Evolutionary conservation across 179 eudicot species (phyloP).

Genomic region (Beta corolliflora): DNA sequence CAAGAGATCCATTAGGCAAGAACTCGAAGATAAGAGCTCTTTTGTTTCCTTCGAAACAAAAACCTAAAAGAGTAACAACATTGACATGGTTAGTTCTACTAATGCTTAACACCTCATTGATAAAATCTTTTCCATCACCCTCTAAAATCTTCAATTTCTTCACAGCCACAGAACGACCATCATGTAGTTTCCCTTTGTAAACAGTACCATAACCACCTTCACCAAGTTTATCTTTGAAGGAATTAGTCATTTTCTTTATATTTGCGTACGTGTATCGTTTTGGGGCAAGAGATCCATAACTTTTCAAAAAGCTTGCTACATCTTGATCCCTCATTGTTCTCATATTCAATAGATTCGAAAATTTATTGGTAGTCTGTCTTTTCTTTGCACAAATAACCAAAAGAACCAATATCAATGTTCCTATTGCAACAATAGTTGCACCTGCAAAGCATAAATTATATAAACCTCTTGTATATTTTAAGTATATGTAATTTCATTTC

Average conservation of each 20-base stretch:
- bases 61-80: constrained; percentile 28
- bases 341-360: neutral
- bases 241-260: constrained; percentile 21
- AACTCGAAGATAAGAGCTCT: constrained; percentile 32
- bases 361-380: too few relatives aligned
- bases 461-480: neutral
- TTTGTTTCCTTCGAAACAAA: constrained; percentile 20
- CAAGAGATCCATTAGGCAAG: constrained; percentile 32
- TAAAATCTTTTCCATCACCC: constrained; percentile 20
- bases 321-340: neutral
- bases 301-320: constrained; percentile 10
- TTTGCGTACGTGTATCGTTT: constrained; percentile 16
- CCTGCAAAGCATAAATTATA: neutral
- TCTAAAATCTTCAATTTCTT: constrained; percentile 21
- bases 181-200: constrained; percentile 19
- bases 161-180: constrained; percentile 27
- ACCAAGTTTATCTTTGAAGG: constrained; percentile 26
- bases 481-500: neutral
- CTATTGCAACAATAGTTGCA: neutral
- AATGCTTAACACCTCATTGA: constrained; percentile 29
- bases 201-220: constrained; percentile 30
- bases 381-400: neutral
- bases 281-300: constrained; percentile 20
- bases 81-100: constrained; percentile 26
- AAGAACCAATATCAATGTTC: neutral